Evolutionary conservation across 176 grass and related monocot species (phyloP).

Genomic region (Aegilops umbellulata): DNA sequence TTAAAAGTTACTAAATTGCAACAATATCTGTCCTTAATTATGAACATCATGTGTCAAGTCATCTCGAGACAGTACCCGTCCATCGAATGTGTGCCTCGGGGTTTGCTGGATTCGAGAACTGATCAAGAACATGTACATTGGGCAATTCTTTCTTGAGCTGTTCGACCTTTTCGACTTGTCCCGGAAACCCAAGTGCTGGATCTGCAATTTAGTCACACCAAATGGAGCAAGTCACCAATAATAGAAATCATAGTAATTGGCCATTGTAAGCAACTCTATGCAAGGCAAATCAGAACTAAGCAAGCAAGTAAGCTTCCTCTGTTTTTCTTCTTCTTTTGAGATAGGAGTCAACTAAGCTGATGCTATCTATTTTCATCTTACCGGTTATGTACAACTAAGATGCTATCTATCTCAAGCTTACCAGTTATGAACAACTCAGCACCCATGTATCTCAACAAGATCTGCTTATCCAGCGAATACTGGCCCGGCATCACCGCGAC

Average conservation of each 20-base stretch:
- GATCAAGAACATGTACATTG: conserved; percentile 54
- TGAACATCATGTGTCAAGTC: not conserved
- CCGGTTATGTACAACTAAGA: conserved; percentile 41
- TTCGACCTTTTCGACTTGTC: conserved; percentile 41
- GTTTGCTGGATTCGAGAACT: conserved; percentile 60
- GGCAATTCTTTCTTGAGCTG: conserved; percentile 54
- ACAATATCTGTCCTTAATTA: not conserved
- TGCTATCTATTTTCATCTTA: not conserved
- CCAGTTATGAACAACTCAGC: conserved; percentile 55
- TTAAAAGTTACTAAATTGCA: not conserved
- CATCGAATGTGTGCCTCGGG: conserved; percentile 54
- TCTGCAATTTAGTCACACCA: conserved; percentile 34
- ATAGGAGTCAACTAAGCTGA: not conserved
- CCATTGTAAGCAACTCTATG: not conserved
- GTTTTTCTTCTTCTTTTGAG: not conserved
- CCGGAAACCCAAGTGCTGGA: conserved; percentile 56
- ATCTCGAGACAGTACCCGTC: conserved; percentile 42
- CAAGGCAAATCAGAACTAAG: not conserved
- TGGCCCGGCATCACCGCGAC: conserved; percentile 5
- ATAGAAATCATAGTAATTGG: not conserved
- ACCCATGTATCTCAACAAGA: conserved; percentile 69
- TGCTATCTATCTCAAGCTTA: not conserved
- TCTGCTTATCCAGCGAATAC: conserved; percentile 65
- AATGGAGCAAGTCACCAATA: not conserved
- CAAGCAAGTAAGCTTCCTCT: not conserved